Evolutionary conservation across 257 asterid species (phyloP), one percentile per base, ranked within the genome.

Genomic region (Solanum paucissectum): DNA sequence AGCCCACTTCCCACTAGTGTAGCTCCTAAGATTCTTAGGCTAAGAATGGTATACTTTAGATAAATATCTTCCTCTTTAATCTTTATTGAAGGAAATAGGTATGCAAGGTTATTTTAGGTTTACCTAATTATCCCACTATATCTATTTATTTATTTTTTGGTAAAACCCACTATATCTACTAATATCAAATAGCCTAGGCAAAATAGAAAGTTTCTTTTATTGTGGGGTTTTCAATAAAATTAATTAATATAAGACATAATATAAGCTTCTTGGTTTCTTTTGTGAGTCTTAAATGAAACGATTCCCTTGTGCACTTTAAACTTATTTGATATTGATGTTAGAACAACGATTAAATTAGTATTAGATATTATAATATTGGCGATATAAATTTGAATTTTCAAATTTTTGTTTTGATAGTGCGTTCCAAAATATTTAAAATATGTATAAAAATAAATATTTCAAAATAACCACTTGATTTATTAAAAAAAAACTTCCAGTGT

Each of bases 351-450:
- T 60, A 23, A 23, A 60, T 10, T 23, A 21, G 12, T 60, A 60
- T 0, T 0, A 60, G 23, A 9, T n/a, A 62, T 62, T 62, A 0
- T 5, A 62, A 62, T 62, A 62, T 4, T 11, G 32, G 0, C 16
- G 1, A 62, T 23, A 10, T 12, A 10, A 4, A 60, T 23, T 60
- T 60, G 25, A 3, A 55, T 23, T 62, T 60, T 10, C 66, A 55
- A 20, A 1, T 7, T 58, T 52, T 16, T 52, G 0, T 23, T 62
- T 18, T 55, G n/a, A 18, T 55, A 60, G 12, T 23, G 69, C 0
- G 0, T 60, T 49, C 60, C 25, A 21, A 60, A 8, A 21, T 60
- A 20, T 7, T 60, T 23, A 58, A 20, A 60, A 21, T 60, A 60
- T 60, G 10, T 21, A 23, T 62, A 23, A 9, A 58, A 58, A 21